Evolutionary conservation across 2,329 filamentous ascomycete species (phyloP).

Genomic region (Teratosphaeria epicoccoides): DNA sequence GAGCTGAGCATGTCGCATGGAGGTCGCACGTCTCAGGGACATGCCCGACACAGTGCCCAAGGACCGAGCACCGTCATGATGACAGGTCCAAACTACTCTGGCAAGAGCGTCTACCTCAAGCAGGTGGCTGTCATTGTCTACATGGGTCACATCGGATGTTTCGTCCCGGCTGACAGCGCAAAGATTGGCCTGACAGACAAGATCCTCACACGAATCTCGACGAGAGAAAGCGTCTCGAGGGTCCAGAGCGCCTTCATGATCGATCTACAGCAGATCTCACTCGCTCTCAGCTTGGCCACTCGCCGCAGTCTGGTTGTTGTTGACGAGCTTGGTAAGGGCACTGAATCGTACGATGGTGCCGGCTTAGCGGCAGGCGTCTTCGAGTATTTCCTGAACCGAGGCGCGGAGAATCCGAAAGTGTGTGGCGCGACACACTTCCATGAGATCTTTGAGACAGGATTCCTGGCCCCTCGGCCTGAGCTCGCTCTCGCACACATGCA

Average conservation of each 20-base stretch:
- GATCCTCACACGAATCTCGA: constrained; percentile 76
- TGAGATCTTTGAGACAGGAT: constrained; percentile 60
- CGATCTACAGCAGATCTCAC: constrained; percentile 76
- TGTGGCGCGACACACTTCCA: constrained; percentile 55
- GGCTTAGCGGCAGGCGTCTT: constrained; percentile 53
- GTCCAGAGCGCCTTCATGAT: constrained; percentile 62
- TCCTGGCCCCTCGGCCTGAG: constrained; percentile 40
- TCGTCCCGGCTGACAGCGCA: constrained; percentile 69
- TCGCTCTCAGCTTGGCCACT: constrained; percentile 65
- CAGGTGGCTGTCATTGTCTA: constrained; percentile 86
- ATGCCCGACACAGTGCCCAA: constrained; percentile 4
- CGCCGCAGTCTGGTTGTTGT: constrained; percentile 71
- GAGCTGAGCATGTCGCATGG: background rate
- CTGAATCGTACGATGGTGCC: constrained; percentile 53
- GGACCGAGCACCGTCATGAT: constrained; percentile 63
- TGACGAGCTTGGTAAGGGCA: constrained; percentile 78
- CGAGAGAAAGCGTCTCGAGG: constrained; percentile 56
- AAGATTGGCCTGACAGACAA: constrained; percentile 82
- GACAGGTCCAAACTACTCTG: constrained; percentile 92
- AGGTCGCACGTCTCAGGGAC: background rate
- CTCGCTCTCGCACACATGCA: constrained; percentile 63
- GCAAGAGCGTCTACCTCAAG: constrained; percentile 92
- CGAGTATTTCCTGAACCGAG: constrained; percentile 44
- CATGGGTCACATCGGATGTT: constrained; percentile 85
- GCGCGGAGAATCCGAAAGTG: constrained; percentile 45